Base-by-base conservation (phyloP, 2,329 filamentous ascomycete species). In the Orbilia oligospora region DNA sequence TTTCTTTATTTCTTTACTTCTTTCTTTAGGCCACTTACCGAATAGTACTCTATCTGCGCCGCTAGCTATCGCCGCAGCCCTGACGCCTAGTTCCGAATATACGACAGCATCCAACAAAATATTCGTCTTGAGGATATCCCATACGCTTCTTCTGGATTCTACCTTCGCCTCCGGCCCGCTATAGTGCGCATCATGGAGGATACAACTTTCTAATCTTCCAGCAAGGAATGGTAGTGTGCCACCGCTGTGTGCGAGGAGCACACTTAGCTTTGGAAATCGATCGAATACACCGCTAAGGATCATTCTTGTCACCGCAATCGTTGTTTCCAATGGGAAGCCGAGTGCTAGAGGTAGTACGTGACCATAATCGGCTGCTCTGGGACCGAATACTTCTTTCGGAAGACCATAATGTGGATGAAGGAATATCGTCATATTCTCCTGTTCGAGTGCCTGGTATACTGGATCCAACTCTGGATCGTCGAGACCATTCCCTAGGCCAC, bases 361-460 rank as follows among this genome's bases (percentile, higher is more conserved):
- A 0, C 94, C 94, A 83, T 97, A 97, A 77, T 91, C 90, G 22
- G 86, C 86, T 0, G 89, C 89, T 6, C 91, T 87, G 0, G 92
- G 89, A 0, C 94, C 94, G 85, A 92, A 97, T 2, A 97, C 93
- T 8, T 90, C 88, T 76, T 89, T 88, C 0, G 93, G 94, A 1
- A 97, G 88, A 0, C 94, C 94, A 83, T 97, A 97, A 84, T 97
- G 94, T 30, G 94, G 94, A 84, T 97, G 94, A 65, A 97, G 84
- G 85, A 97, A 97, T 61, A 97, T 87, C 24, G 92, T 86, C 38
- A 93, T 86, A 6, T 87, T 84, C 0, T 89, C 88, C 48, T 88
- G 87, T 49, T 93, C 89, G 0, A 97, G 84, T 0, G 91, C 90
- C 10, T 87, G 84, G 84, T 93, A 93, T 10, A 97, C 88, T 0